Evolutionary conservation across 495 filamentous ascomycete genomes (phyloP), one percentile per base, ranked within the genome.

Genomic region (Tuber calosporum): DNA sequence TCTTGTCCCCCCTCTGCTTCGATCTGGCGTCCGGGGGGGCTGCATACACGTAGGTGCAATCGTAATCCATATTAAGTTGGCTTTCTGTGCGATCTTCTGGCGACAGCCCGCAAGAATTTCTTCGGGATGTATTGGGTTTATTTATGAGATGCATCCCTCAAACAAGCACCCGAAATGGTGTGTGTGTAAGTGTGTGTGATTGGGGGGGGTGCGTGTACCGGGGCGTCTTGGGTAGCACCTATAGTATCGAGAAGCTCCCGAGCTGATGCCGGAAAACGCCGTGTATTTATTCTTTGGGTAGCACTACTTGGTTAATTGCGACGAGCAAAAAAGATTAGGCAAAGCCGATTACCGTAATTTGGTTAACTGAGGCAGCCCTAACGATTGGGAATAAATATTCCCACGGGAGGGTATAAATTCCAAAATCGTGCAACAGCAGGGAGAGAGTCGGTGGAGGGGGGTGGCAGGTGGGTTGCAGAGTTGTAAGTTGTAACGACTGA

Each of bases 131-230:
- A 41, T 72, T 69, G 34, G 69, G 42, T 71, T 80, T 80, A 77
- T 79, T 80, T 80, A 80, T 78, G 75, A 78, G 70, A 42, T 77
- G 75, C 67, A 78, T 77, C 53, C 53, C 53, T 13, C 26, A 30
- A 62, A 30, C 48, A 58, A 58, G 7, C 48, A 58, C 22, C 17
- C 11, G 30, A 62, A 13, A 30, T 62, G 48, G 48, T 58, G n/a
- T 43, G 42, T 11, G 42, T 43, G 17, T 43, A 20, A 22, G 45
- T 53, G 45, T 22, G 45, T 53, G 45, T 53, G 69, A 20, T 19
- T 70, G 22, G 68, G 43, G 30, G 22, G 69, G 39, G n/a, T 66
- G 42, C 3, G 20, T 30, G n/a, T 71, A 11, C 69, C n/a, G 38
- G 69, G 39, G 69, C 11, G 34, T 48, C 34, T 41, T n/a, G n/a